Evolutionary conservation across 2,329 filamentous ascomycete genomes (phyloP).

Genomic region (Aspergillus cejpii): DNA sequence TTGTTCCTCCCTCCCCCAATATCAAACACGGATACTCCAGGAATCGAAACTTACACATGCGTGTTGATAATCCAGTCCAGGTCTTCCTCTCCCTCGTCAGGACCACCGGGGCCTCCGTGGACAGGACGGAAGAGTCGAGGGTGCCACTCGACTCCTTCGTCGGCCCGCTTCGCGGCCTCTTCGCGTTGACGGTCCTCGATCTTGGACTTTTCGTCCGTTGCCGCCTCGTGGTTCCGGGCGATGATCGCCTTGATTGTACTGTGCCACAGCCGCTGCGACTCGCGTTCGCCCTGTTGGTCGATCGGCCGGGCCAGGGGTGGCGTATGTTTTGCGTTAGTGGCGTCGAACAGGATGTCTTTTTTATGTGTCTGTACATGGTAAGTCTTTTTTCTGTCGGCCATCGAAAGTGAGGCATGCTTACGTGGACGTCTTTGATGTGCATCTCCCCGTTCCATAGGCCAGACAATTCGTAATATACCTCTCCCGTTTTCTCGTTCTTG

Average conservation of each 20-base stretch:
- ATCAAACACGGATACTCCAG: no score
- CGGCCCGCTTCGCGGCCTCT: constrained; percentile 71
- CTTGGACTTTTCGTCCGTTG: constrained; percentile 92
- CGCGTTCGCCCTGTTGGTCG: constrained; percentile 78
- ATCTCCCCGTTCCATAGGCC: constrained; percentile 94
- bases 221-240: constrained; percentile 75
- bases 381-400: background rate
- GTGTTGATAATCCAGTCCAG: constrained; percentile 94
- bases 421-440: constrained; percentile 75
- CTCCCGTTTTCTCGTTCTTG: constrained; percentile 78
- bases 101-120: constrained; percentile 60
- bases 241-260: constrained; percentile 75
- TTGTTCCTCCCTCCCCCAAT: no score
- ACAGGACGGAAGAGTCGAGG: constrained; percentile 78
- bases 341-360: constrained; percentile 85
- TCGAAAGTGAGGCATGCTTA: constrained; percentile 10
- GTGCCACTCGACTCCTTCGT: constrained; percentile 78
- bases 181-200: constrained; percentile 89
- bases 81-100: constrained; percentile 76
- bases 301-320: constrained; percentile 67
- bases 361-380: constrained; percentile 63
- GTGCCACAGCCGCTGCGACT: constrained; percentile 83
- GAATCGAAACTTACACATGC: constrained; percentile 58
- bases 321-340: constrained; percentile 67
- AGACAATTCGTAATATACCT: constrained; percentile 82